phyloP scores from a whole-genome alignment of 75 land plant genomes.

The Chamaecyparis obtusa region DNA sequence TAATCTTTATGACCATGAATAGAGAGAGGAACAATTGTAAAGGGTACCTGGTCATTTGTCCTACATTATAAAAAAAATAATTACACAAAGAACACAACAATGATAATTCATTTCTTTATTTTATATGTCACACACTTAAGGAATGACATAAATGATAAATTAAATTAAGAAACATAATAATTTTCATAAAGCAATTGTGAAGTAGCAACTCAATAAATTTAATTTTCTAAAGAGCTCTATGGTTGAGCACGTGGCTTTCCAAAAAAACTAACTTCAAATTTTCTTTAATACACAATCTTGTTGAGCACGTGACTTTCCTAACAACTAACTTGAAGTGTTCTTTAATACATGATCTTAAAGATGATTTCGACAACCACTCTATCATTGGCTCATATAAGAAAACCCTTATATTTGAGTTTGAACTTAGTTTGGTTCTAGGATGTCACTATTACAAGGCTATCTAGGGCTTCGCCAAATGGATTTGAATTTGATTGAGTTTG shows the following conservation, averaged over 20 bases:
- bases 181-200: background rate
- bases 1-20: constrained; percentile 41
- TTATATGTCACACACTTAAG: background rate
- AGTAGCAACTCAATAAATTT: constrained; percentile 34
- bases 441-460: no score
- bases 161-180: background rate
- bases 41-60: constrained; percentile 38
- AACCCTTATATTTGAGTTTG: no score
- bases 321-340: no score
- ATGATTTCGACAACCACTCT: no score
- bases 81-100: background rate
- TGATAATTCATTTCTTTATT: background rate
- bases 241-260: constrained; percentile 38
- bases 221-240: constrained; percentile 13
- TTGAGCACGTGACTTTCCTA: background rate
- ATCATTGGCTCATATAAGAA: no score
- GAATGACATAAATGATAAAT: background rate
- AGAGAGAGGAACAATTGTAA: constrained; percentile 27
- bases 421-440: no score
- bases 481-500: no score
- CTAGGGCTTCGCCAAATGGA: no score
- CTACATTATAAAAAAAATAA: constrained; percentile 17
- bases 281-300: constrained; percentile 10
- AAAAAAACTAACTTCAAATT: constrained; percentile 13
- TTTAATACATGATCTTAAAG: no score